Base-by-base conservation (phyloP, 805 yeast species). In the Hyphopichia homilentoma region DNA sequence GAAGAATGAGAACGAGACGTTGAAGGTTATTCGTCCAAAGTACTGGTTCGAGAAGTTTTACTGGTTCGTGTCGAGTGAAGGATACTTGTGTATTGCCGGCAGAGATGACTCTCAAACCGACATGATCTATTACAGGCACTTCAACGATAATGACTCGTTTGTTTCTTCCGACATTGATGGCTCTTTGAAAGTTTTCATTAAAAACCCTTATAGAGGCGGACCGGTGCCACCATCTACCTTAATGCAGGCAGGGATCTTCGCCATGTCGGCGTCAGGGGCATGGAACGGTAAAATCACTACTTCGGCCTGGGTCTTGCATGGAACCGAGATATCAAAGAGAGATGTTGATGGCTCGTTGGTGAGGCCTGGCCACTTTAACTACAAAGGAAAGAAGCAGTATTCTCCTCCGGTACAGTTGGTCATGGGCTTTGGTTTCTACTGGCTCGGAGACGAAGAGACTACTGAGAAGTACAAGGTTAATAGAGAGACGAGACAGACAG, bases 11-110 rank as follows among this genome's bases (percentile, higher is more conserved):
- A 44, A 45, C 30, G 71, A 66, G 17, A 52, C 63, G 6, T 60
- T 82, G 35, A 79, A 75, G 40, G 77, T 74, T 23, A 62, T 84
- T 20, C 72, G 97, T 29, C 68, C 75, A 4, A 87, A 86, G 29
- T 81, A 68, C 52, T 89, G 96, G 85, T 93, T 93, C 62, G 98
- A 93, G 53, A 93, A 90, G 57, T 90, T 81, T 56, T 78, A 71
- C 49, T 93, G 98, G 98, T 93, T 93, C 50, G 67, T 89, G n/a
- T 76, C 96, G 0, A 79, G 81, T 43, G 97, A 90, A 51, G 89
- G 93, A 0, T 88, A 84, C 50, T 61, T 93, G 30, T 84, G 94
- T 37, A 57, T 93, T 34, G 87, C 89, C 29, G 97, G 97, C 2
- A 77, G 87, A 41, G 96, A 93, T 52, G 74, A 70, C 15, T 54